A percentile compares a stretch with the other conserved stretches of the same genome.
Evolutionary conservation across 2,329 filamentous ascomycete genomes (phyloP).

Genomic region (Dryadomyces quercus-mongolicae): DNA sequence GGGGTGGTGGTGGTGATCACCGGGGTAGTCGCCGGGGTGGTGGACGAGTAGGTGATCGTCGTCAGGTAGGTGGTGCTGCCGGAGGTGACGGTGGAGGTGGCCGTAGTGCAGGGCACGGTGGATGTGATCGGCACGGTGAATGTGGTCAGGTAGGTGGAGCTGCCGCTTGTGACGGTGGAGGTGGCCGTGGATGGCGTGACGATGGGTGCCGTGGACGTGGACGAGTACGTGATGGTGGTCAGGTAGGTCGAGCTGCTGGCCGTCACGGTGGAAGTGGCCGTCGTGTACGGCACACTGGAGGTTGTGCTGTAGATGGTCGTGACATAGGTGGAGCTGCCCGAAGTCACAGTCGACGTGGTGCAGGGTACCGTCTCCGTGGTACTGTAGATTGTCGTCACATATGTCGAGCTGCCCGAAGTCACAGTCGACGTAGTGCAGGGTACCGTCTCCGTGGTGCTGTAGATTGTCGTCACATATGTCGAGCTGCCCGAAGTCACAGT

Average conservation of each 20-base stretch:
- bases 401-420: neutral
- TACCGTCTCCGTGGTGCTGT: neutral
- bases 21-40: neutral
- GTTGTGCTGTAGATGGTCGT: neutral
- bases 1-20: neutral
- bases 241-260: neutral
- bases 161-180: neutral
- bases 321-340: neutral
- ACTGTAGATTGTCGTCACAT: neutral
- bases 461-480: slow-evolving; percentile 1
- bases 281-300: neutral
- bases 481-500: neutral
- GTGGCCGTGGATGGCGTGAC: neutral
- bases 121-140: neutral
- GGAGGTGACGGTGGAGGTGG: neutral
- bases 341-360: neutral
- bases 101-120: neutral
- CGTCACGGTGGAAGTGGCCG: neutral
- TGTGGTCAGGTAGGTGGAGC: slow-evolving; percentile 5
- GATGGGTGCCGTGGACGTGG: neutral
- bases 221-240: neutral
- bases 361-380: neutral
- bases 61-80: neutral
- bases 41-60: neutral
- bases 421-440: neutral